These are phyloP conservation scores for Cadophora malorum DNA, from an alignment of 2,329 filamentous ascomycete species.

Conservation along the genomic window DNA sequence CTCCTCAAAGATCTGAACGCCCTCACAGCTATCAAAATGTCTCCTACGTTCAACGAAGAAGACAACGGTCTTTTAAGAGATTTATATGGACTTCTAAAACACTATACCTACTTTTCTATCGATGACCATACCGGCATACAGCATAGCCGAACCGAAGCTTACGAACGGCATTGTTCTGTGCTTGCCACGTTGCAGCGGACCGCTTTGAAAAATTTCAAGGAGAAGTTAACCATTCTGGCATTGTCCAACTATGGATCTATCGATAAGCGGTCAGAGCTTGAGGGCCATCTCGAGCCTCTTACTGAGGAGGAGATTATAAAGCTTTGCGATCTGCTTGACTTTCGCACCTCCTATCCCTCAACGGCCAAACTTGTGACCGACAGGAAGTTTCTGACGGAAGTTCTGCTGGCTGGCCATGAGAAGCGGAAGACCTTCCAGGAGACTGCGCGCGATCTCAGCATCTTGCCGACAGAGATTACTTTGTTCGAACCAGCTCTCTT, in stretches of 20 bases:
- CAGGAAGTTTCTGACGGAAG: conserved; percentile 71
- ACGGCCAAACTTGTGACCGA: conserved; percentile 68
- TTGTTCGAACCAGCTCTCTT: conserved; percentile 82
- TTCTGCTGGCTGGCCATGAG: conserved; percentile 77
- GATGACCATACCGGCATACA: conserved; percentile 89
- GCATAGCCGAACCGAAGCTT: conserved; percentile 73
- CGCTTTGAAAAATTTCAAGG: conserved; percentile 81
- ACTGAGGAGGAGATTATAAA: conserved; percentile 75
- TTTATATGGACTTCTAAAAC: conserved; percentile 77
- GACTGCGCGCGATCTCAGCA: conserved; percentile 68
- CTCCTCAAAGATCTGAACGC: conserved; percentile 86
- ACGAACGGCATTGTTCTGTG: conserved; percentile 77
- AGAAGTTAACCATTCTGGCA: conserved; percentile 89
- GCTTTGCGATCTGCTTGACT: conserved; percentile 73
- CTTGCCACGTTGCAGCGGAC: conserved; percentile 82
- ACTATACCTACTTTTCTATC: conserved; percentile 88
- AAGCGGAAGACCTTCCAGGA: conserved; percentile 84
- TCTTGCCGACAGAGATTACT: conserved; percentile 82
- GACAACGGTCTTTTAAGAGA: conserved; percentile 81
- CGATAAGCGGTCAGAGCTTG: conserved; percentile 78
- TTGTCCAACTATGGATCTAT: conserved; percentile 92
- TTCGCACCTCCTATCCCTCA: conserved; percentile 83
- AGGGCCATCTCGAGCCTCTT: conserved; percentile 74
- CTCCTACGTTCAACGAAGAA: conserved; percentile 77
- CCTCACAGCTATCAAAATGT: conserved; percentile 77